Evolutionary conservation across 2,329 filamentous ascomycete species (phyloP).

Genomic region (Lachnellula arida): DNA sequence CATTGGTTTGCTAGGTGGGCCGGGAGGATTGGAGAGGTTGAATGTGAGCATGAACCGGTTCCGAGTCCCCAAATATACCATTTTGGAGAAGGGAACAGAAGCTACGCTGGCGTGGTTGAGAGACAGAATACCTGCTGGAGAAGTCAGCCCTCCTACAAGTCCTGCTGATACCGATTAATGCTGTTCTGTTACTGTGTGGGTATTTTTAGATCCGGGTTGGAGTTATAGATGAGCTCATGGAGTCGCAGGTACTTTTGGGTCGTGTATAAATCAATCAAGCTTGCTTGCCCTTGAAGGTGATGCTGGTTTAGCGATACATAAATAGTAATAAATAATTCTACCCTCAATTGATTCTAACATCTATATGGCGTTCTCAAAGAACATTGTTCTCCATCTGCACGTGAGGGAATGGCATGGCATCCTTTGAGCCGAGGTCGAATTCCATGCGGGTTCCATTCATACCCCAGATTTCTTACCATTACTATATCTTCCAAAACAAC

Average conservation of each 20-base stretch:
- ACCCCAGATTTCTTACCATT: background rate
- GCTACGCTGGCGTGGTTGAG: slow-evolving; percentile 76
- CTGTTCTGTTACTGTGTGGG: background rate
- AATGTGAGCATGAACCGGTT: slow-evolving; percentile 85
- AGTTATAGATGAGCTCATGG: slow-evolving; percentile 2
- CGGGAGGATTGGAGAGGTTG: slow-evolving; percentile 55
- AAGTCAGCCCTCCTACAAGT: slow-evolving; percentile 7
- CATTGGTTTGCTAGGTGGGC: slow-evolving; percentile 69
- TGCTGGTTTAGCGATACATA: slow-evolving; percentile 5
- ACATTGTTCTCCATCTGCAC: background rate
- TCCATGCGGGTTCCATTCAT: background rate
- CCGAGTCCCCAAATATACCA: slow-evolving; percentile 76
- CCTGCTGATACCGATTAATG: slow-evolving; percentile 23
- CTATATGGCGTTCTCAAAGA: too few relatives aligned
- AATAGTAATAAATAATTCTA: background rate
- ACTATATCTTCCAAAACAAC: slow-evolving; percentile 28
- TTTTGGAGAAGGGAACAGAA: slow-evolving; percentile 83
- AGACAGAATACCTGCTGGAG: slow-evolving; percentile 62
- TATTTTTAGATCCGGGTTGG: background rate
- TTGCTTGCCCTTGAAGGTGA: slow-evolving; percentile 1
- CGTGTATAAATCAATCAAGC: slow-evolving; percentile 2
- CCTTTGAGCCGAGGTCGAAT: background rate
- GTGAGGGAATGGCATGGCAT: background rate
- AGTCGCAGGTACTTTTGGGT: background rate
- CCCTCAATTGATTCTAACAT: background rate